These are phyloP conservation scores for Talaromyces liani DNA, from an alignment of 495 filamentous ascomycete species.

Conservation along the genomic window DNA sequence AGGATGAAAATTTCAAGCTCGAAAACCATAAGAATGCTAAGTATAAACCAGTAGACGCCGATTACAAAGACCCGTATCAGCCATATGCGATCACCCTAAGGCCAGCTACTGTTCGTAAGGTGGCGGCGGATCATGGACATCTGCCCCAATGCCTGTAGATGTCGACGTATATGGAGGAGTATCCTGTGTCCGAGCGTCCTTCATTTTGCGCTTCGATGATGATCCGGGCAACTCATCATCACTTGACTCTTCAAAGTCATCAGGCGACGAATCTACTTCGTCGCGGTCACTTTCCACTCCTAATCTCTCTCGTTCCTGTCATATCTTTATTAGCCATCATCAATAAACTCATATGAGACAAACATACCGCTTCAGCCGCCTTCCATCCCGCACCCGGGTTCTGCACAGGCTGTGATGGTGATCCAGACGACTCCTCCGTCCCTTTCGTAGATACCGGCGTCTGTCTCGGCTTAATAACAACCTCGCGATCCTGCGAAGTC, in stretches of 20 bases:
- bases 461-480: slow-evolving; percentile 6
- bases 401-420: not conserved
- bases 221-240: not conserved
- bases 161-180: not conserved
- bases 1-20: too few relatives aligned
- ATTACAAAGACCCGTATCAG: too few relatives aligned
- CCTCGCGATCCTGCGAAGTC: slow-evolving; percentile 15
- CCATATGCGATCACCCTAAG: not conserved
- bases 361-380: slow-evolving; percentile 5
- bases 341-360: not conserved
- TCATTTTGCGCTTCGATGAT: not conserved
- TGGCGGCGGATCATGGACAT: slow-evolving; percentile 5
- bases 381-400: not conserved
- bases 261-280: not conserved
- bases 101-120: not conserved
- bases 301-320: not conserved
- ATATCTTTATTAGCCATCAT: not conserved
- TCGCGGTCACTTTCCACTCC: not conserved
- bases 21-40: too few relatives aligned
- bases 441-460: not conserved
- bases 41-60: too few relatives aligned
- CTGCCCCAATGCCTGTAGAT: not conserved
- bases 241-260: slow-evolving; percentile 1
- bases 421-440: not conserved
- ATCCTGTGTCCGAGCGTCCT: not conserved